Percentiles rank a stretch among this genome's conserved stretches.
These are phyloP conservation scores for Ceratobasidium sp. DNA, from an alignment of 1,284 basidiomycete species.

Conservation along the genomic window DNA sequence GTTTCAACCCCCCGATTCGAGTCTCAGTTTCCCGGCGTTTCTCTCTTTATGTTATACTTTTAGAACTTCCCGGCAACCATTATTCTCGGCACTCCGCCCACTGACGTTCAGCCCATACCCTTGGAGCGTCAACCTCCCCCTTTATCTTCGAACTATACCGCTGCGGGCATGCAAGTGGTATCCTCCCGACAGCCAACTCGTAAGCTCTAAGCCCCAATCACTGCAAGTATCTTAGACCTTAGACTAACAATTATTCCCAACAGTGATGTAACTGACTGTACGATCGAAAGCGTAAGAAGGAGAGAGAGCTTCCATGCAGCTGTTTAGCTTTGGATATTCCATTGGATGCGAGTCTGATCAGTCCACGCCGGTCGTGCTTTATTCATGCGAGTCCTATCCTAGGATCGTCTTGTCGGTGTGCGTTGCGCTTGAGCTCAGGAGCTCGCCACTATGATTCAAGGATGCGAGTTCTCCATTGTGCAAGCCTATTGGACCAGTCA, in stretches of 20 bases:
- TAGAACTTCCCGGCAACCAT: background rate
- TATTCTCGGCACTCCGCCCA: background rate
- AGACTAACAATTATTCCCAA: too few species aligned
- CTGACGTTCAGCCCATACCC: background rate
- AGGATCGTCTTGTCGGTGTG: slow-evolving; percentile 40
- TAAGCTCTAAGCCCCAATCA: background rate
- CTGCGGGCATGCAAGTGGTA: slow-evolving; percentile 18
- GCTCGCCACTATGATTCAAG: background rate
- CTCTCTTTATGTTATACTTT: background rate
- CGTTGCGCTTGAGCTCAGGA: slow-evolving; percentile 7
- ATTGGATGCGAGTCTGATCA: slow-evolving; percentile 20
- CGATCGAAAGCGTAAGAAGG: slow-evolving; percentile 7
- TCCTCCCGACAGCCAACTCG: slow-evolving; percentile 23
- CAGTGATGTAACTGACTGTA: slow-evolving; percentile 38
- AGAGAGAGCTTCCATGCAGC: slow-evolving; percentile 15
- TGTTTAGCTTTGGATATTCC: slow-evolving; percentile 23
- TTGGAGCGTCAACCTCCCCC: background rate
- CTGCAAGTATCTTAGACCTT: background rate
- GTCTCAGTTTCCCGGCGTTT: background rate
- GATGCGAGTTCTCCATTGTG: slow-evolving; percentile 23
- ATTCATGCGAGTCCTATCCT: background rate
- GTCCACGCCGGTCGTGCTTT: too few species aligned
- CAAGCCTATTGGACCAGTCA: background rate
- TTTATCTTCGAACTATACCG: slow-evolving; percentile 4
- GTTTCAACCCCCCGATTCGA: background rate